These are phyloP conservation scores for Raffaelea ambrosiae DNA, from an alignment of 2,329 filamentous ascomycete genomes.

Conservation along the genomic window DNA sequence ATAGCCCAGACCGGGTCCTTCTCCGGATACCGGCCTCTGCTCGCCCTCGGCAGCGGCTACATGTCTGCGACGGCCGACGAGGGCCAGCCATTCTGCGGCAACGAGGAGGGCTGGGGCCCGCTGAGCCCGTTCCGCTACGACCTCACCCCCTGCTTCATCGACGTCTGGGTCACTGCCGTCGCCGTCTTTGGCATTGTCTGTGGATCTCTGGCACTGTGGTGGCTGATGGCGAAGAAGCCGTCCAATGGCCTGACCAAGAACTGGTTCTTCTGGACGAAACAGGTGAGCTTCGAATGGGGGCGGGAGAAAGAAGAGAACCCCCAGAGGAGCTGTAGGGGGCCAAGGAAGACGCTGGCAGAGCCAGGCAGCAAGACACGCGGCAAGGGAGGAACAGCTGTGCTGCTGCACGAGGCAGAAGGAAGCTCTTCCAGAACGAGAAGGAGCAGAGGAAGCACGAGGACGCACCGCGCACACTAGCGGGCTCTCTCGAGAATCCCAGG, in stretches of 20 bases:
- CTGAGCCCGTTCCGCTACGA: conserved; percentile 81
- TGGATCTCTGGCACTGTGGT: conserved; percentile 71
- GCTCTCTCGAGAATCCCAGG: too few species aligned
- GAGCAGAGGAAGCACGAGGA: too few species aligned
- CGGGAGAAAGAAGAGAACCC: background rate
- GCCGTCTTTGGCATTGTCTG: conserved; percentile 71
- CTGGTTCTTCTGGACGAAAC: conserved; percentile 87
- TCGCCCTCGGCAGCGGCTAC: conserved; percentile 49
- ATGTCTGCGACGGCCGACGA: conserved; percentile 41
- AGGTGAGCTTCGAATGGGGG: conserved; percentile 62
- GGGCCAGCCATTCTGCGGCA: conserved; percentile 72
- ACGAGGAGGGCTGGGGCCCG: conserved; percentile 91
- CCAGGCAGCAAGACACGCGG: too few species aligned
- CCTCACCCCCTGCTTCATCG: conserved; percentile 95
- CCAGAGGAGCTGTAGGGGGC: background rate
- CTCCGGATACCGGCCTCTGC: conserved; percentile 44
- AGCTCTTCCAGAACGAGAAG: too few species aligned
- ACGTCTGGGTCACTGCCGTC: conserved; percentile 75
- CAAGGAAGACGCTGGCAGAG: background rate
- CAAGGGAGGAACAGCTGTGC: background rate
- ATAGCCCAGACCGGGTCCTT: conserved; percentile 51
- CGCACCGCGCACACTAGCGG: too few species aligned
- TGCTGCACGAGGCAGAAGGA: too few species aligned
- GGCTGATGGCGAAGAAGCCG: conserved; percentile 62
- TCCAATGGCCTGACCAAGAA: conserved; percentile 64